These are phyloP conservation scores for Cadophora malorum DNA, from an alignment of 2,329 filamentous ascomycete species.

Conservation along the genomic window DNA sequence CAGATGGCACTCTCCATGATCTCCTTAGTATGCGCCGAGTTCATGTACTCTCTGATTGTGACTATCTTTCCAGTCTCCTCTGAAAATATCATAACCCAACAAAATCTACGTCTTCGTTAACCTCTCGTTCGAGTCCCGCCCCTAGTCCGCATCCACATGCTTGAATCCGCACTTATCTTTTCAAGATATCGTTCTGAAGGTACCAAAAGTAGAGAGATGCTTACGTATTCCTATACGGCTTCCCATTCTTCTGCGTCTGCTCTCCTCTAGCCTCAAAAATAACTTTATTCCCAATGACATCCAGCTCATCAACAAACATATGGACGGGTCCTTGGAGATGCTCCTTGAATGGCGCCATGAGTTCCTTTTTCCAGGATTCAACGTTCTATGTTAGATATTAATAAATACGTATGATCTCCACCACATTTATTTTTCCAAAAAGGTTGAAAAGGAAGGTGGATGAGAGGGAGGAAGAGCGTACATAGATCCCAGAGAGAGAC, in stretches of 20 bases:
- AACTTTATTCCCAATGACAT: conserved; percentile 25
- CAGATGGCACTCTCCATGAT: conserved; percentile 13
- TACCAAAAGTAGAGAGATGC: background rate
- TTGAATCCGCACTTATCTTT: too few relatives aligned
- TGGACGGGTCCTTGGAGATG: conserved; percentile 1
- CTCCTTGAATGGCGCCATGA: background rate
- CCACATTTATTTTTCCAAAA: too few relatives aligned
- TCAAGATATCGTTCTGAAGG: background rate
- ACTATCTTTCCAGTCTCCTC: conserved; percentile 25
- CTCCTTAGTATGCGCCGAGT: conserved; percentile 25
- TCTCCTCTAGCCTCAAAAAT: conserved; percentile 21
- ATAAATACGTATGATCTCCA: too few relatives aligned
- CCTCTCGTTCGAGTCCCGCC: background rate
- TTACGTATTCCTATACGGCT: conserved; percentile 25
- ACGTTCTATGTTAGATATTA: too few relatives aligned
- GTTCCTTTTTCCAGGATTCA: background rate
- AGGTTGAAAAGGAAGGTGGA: too few relatives aligned
- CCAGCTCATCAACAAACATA: conserved; percentile 20
- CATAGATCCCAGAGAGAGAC: background rate
- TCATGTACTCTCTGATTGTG: conserved; percentile 27
- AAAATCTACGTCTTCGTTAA: background rate
- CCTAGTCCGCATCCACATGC: background rate
- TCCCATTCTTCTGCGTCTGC: conserved; percentile 28
- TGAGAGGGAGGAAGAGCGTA: background rate
- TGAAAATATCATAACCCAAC: conserved; percentile 21